Percentiles rank a stretch among this genome's conserved stretches.
phyloP scores from a whole-genome alignment of 169 alveolate genomes.

The Plasmodium berghei region DNA sequence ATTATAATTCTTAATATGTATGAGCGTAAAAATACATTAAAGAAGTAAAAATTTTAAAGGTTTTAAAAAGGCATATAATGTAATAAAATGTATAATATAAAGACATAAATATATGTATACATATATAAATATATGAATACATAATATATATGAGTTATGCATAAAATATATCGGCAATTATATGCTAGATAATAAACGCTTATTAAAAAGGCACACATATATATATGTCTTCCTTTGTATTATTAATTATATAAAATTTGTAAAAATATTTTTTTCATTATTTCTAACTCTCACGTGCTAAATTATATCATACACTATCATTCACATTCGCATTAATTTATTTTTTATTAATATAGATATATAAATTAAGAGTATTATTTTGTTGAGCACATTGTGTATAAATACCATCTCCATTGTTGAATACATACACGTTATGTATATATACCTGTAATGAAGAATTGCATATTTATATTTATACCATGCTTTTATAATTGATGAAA shows the following conservation, averaged over 20 bases:
- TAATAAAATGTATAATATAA: neutral
- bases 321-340: too few species aligned
- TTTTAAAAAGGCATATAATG: neutral
- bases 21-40: neutral
- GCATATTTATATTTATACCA: too few species aligned
- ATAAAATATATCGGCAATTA: slow-evolving; percentile 8
- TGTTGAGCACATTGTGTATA: too few species aligned
- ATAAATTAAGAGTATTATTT: too few species aligned
- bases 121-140: slow-evolving; percentile 9
- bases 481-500: too few species aligned
- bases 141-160: slow-evolving; percentile 5
- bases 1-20: slow-evolving; percentile 13
- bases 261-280: neutral
- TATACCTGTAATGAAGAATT: neutral
- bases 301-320: too few species aligned
- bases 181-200: slow-evolving; percentile 8
- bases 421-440: neutral
- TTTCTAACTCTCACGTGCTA: neutral
- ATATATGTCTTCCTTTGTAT: neutral
- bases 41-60: neutral
- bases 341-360: too few species aligned
- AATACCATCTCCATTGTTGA: neutral
- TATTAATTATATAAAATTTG: too few species aligned
- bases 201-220: slow-evolving; percentile 8
- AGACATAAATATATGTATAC: neutral